Evolutionary conservation across 1,284 basidiomycete genomes (phyloP).

Genomic region (Porphyrellus sp.): DNA sequence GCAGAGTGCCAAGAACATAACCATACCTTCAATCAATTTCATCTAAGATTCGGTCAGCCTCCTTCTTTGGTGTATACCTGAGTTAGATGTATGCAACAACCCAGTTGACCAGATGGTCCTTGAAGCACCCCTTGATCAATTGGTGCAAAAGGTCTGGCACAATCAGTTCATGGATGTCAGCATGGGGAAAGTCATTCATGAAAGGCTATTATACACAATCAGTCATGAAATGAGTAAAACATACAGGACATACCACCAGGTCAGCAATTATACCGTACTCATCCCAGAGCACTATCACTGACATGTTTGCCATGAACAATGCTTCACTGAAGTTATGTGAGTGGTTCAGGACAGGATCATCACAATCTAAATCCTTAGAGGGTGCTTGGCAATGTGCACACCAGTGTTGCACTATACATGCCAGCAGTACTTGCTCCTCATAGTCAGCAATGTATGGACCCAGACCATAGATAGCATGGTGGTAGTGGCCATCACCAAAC

Average conservation of each 20-base stretch:
- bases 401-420: background rate
- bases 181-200: slow-evolving; percentile 1
- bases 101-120: slow-evolving; percentile 5
- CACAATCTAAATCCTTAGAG: no score
- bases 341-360: no score
- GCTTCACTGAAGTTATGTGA: no score
- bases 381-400: background rate
- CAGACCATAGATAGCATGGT: background rate
- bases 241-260: background rate
- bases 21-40: slow-evolving; percentile 1
- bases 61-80: background rate
- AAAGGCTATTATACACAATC: background rate
- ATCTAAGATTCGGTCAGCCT: background rate
- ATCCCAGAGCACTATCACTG: background rate
- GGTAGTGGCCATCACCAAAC: background rate
- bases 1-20: background rate
- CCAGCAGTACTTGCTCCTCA: background rate
- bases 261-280: background rate
- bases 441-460: slow-evolving; percentile 1
- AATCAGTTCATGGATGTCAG: background rate
- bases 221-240: background rate
- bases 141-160: slow-evolving; percentile 1
- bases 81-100: background rate
- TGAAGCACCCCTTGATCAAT: background rate
- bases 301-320: no score